These are phyloP conservation scores for Aspergillus melleus DNA, from an alignment of 2,329 filamentous ascomycete genomes.

Conservation along the genomic window DNA sequence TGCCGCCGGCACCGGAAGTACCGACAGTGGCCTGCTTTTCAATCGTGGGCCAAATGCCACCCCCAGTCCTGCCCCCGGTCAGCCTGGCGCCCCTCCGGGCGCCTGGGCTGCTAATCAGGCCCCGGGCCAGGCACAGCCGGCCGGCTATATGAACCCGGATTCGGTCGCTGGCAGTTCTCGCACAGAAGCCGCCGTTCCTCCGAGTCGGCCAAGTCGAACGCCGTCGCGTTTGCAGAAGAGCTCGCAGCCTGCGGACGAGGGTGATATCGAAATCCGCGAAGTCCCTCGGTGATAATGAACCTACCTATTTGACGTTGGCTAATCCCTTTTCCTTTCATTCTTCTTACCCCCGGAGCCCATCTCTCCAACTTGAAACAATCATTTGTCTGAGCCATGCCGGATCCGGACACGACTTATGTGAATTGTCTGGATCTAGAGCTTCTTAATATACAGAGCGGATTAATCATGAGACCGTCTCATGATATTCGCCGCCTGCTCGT, in stretches of 20 bases:
- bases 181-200: conserved; percentile 23
- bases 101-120: conserved; percentile 17
- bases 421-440: background rate
- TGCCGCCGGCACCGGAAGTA: conserved; percentile 21
- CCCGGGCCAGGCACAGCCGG: conserved; percentile 13
- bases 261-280: conserved; percentile 29
- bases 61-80: conserved; percentile 13
- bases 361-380: background rate
- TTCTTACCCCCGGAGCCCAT: background rate
- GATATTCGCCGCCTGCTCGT: background rate
- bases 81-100: conserved; percentile 10
- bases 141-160: conserved; percentile 16
- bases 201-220: conserved; percentile 11
- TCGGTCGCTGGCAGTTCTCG: conserved; percentile 32
- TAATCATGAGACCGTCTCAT: background rate
- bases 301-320: background rate
- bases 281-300: conserved; percentile 15
- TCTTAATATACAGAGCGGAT: background rate
- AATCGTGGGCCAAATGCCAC: conserved; percentile 15
- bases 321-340: background rate
- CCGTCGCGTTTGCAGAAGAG: conserved; percentile 27
- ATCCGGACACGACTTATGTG: background rate
- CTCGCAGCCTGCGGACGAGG: conserved; percentile 11
- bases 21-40: conserved; percentile 23
- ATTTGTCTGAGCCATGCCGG: background rate